Conservation (phyloP, 768 basidiomycete genomes). For the Termitomyces sp. region DNA sequence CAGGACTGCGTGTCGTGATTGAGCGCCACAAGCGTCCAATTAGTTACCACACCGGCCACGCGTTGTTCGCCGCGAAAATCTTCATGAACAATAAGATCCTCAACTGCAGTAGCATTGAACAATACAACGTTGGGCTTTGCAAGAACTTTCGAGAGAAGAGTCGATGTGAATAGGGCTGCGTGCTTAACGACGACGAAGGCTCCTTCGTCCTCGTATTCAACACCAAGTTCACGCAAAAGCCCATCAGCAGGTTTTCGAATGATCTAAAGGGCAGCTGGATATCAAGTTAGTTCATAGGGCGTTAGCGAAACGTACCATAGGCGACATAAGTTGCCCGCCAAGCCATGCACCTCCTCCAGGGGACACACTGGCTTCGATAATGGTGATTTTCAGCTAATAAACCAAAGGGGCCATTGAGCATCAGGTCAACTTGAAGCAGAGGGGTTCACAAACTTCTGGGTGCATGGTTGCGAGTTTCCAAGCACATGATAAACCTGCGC, state of each 20-base stretch:
- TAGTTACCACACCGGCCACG: conserved; percentile 47
- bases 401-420: neutral
- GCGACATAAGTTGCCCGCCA: conserved; percentile 75
- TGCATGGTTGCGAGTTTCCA: conserved; percentile 65
- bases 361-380: conserved; percentile 77
- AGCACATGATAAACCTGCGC: conserved; percentile 68
- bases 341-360: conserved; percentile 80
- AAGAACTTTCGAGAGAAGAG: conserved; percentile 67
- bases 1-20: conserved; percentile 76
- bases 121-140: conserved; percentile 68
- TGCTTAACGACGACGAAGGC: conserved; percentile 78
- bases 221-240: conserved; percentile 66
- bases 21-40: conserved; percentile 49
- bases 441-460: conserved; percentile 47
- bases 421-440: neutral
- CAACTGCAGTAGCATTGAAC: conserved; percentile 80
- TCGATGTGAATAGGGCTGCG: conserved; percentile 78
- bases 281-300: neutral
- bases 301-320: conserved; percentile 54
- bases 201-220: conserved; percentile 78
- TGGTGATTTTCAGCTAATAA: conserved; percentile 42
- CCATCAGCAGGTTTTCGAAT: conserved; percentile 74
- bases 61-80: conserved; percentile 53
- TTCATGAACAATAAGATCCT: conserved; percentile 69
- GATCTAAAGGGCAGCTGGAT: conserved; percentile 36